phyloP scores from a whole-genome alignment of 768 basidiomycete species.

The Lyophyllum semitale region DNA sequence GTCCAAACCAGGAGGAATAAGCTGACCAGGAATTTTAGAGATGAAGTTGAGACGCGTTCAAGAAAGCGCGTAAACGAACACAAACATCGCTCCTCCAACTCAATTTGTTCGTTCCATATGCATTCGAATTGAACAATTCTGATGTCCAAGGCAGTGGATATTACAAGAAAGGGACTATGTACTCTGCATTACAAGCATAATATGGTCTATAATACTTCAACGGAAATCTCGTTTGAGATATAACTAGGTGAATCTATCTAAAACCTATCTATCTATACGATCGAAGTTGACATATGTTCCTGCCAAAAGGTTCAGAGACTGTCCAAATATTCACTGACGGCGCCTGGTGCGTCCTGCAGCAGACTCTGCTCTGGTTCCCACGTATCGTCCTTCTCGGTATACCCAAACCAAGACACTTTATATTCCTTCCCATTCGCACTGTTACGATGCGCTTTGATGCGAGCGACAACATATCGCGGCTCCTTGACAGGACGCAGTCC shows the following conservation, averaged over 20 bases:
- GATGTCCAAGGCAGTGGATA: too few species aligned
- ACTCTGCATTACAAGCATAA: too few species aligned
- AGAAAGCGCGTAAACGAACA: conserved; percentile 26
- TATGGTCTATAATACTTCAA: too few species aligned
- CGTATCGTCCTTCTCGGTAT: conserved; percentile 48
- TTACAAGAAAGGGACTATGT: too few species aligned
- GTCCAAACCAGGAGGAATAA: not conserved
- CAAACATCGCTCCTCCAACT: conserved; percentile 10
- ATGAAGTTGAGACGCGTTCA: conserved; percentile 11
- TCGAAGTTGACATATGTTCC: not conserved
- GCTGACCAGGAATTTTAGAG: not conserved
- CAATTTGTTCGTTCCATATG: not conserved
- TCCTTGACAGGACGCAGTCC: conserved; percentile 36
- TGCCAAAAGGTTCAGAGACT: not conserved
- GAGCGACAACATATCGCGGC: conserved; percentile 43
- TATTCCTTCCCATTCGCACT: conserved; percentile 40
- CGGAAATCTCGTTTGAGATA: too few species aligned
- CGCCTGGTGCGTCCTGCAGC: conserved; percentile 47
- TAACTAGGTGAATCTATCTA: too few species aligned
- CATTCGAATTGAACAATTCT: too few species aligned
- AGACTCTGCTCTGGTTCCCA: conserved; percentile 58
- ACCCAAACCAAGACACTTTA: conserved; percentile 58
- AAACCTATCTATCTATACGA: too few species aligned
- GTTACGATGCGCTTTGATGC: conserved; percentile 39
- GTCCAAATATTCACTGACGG: conserved; percentile 43